Base-by-base conservation (phyloP, 2,329 filamentous ascomycete genomes). In the Hypoxylon sp. region DNA sequence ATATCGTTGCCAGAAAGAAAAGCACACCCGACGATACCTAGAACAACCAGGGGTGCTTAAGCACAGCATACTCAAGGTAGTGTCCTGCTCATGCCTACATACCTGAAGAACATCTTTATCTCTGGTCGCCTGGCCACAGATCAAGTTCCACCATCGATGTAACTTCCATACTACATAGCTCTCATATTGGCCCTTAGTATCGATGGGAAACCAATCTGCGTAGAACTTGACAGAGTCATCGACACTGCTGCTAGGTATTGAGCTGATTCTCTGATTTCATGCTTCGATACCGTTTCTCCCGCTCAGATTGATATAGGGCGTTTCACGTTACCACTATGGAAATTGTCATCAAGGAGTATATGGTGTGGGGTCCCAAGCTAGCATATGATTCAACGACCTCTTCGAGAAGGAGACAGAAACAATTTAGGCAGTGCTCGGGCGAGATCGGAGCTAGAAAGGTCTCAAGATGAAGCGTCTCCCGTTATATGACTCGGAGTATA, bases 141-240 rank as follows among this genome's bases (percentile, higher is more conserved):
- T 13, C 37, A 47, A 22, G n/a, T 29, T 22, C 17, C 2, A 19
- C 39, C 39, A 50, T 19, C 10, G 13, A 48, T 9, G 33, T 39
- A 29, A 39, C 14, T n/a, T 29, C 5, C 2, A 31, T 5, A 46
- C 26, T 26, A 31, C 39, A 17, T n/a, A 46, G 4, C 13, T 31
- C 22, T 67, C 42, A 24, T 66, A 66, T 35, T 64, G 46, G 10
- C 61, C 61, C 33, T 60, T 3, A 9, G 60, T 61, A 33, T 67
- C 47, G n/a, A 70, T 11, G 6, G 37, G 26, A 17, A 39, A 4
- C 60, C 61, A 70, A 24, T 58, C 14, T 19, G 29, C 47, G 19
- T 50, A 62, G n/a, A 53, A n/a, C 42, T 22, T 55, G 24, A 26
- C 13, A 14, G 22, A 29, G 11, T 35, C 13, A 42, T 22, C 13